phyloP scores from a whole-genome alignment of 495 filamentous ascomycete species.

The Neurospora sublineolata region DNA sequence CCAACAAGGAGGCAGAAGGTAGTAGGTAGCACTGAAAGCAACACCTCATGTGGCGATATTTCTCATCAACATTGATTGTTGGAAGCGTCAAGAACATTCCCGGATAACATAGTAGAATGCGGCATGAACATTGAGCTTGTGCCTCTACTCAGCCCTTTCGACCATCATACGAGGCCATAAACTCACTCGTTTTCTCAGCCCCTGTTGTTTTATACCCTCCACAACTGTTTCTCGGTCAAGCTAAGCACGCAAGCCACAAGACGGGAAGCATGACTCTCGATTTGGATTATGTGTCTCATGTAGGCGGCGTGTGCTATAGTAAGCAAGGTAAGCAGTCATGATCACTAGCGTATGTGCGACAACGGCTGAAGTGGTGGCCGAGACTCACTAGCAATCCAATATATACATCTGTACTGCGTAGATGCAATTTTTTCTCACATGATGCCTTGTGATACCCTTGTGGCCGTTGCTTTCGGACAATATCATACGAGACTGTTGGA shows the following conservation, averaged over 20 bases:
- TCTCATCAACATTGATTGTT: background rate
- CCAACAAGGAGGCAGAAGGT: background rate
- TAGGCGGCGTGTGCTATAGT: background rate
- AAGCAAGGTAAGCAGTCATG: background rate
- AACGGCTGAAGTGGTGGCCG: background rate
- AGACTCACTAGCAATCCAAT: background rate
- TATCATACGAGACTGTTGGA: background rate
- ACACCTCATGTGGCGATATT: background rate
- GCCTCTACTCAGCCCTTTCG: background rate
- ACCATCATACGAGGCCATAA: background rate
- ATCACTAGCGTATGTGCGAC: background rate
- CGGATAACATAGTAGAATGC: background rate
- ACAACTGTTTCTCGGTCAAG: background rate
- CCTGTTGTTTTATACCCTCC: background rate
- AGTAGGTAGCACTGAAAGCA: background rate
- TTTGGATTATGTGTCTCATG: background rate
- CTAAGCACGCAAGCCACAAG: background rate
- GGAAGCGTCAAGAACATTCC: background rate
- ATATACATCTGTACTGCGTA: background rate
- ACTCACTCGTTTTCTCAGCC: background rate
- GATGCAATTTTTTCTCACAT: background rate
- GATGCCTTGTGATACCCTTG: background rate
- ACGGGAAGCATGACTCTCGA: background rate
- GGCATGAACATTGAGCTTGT: background rate
- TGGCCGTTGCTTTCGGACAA: background rate